Evolutionary conservation across 208 protist genomes (phyloP), one percentile per base, ranked within the genome.

Genomic region (Kentomonas sorsogonicus): DNA sequence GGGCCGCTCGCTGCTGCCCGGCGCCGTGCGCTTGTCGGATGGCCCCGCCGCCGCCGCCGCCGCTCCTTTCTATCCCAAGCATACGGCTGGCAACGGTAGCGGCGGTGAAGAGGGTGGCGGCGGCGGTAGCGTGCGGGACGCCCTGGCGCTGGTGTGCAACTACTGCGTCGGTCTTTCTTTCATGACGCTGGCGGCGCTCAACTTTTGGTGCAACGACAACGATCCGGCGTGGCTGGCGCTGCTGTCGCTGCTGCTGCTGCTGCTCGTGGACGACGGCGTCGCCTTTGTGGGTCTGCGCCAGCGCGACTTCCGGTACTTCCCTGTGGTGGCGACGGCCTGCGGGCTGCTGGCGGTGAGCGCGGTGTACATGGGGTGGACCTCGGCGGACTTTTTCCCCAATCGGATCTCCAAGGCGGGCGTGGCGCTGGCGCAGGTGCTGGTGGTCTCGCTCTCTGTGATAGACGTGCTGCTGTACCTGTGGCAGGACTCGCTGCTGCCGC

Each of bases 241-340:
- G 61, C 59, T n/a, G 44, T 89, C n/a, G 79, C 86, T 52, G 20
- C 18, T 94, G 22, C 63, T 94, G n/a, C 60, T 89, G 27, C 64
- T 94, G 26, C 58, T 94, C 36, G 65, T 77, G n/a, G 66, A 91
- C 53, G 87, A 91, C 56, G 72, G 66, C 4, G 39, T 73, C 23
- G 34, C 89, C 22, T 88, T 93, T 56, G 54, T 59, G 15, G 63
- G 45, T 0, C 68, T 89, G 10, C 60, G 41, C 41, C 43, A 58
- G 52, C 63, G 65, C 36, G 47, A 71, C 39, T 85, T 79, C 55
- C 86, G 82, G 36, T 93, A 93, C 74, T 84, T 89, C 65, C 78
- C 86, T 3, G 54, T 71, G 1, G 60, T 66, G 15, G 53, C 52
- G 10, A 85, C 72, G 46, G 29, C 68, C 0, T 50, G 89, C 16